Evolutionary conservation across 768 basidiomycete genomes (phyloP), one percentile per base, ranked within the genome.

Genomic region (Leucocoprinus birnbaumii): DNA sequence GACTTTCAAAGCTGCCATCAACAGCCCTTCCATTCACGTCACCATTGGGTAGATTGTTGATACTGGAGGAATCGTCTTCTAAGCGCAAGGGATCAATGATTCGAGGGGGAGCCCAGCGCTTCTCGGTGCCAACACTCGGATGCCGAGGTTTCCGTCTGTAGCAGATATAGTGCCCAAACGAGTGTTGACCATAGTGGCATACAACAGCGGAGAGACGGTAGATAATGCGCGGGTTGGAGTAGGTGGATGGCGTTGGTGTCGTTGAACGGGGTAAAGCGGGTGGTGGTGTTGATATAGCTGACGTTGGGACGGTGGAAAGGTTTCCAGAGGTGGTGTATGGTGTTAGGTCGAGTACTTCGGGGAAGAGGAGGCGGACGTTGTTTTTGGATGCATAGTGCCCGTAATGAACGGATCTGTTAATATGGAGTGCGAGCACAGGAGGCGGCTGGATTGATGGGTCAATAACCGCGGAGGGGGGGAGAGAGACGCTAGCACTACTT

Each of bases 141-240:
- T 75, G 76, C 35, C 79, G 77, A 0, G 94, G 94, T 69, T 88
- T 91, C 45, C 95, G 79, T 14, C 97, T 80, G 66, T 86, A 96
- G 61, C 90, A 93, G 60, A 98, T 83, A 66, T 96, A 99, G 66
- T 99, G 96, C 4, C 96, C 96, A 65, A 90, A 95, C 3, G 87
- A 87, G 65, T 97, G 94, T 51, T 86, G 84, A 13, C 96, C 96
- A 65, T 86, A 96, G 69, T 98, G 96, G 62, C 93, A 93, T 14
- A 98, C 94, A 26, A 91, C 85, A 9, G 91, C 86, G 2, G 85
- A 71, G 34, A 98, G 80, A 44, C 94, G 83, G 69, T 98, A 98
- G 34, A 95, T 73, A n/a, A 84, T 86, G 43, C 84, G 76, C 74
- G 13, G 82, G 77, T 24, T 84, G 67, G 45, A 54, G 68, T 26